Percentiles rank a stretch among this genome's conserved stretches.
These are phyloP conservation scores for Pistacia integerrima DNA, from an alignment of 345 rosid species.

Conservation along the genomic window DNA sequence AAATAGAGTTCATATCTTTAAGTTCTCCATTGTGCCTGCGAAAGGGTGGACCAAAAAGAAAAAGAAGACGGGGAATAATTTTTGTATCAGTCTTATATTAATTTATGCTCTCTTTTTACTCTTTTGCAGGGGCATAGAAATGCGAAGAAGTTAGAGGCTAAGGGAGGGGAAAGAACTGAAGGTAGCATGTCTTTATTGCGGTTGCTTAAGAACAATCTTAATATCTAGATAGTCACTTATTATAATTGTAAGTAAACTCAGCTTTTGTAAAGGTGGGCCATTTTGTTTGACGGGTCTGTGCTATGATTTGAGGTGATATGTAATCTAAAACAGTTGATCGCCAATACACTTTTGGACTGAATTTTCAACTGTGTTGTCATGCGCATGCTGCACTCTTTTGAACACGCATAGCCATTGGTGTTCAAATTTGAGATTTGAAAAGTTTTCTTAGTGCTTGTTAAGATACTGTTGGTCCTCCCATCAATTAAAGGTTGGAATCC, in stretches of 20 bases:
- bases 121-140: constrained; percentile 59
- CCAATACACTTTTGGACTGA: too few relatives aligned
- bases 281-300: neutral
- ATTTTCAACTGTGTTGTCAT: too few relatives aligned
- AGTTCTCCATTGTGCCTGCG: neutral
- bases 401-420: too few relatives aligned
- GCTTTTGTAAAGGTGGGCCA: neutral
- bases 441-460: too few relatives aligned
- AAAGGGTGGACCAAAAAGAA: neutral
- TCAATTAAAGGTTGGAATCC: too few relatives aligned
- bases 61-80: neutral
- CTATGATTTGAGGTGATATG: too few relatives aligned
- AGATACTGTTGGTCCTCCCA: too few relatives aligned
- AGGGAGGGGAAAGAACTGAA: constrained; percentile 50
- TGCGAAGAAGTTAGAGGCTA: constrained; percentile 43
- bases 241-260: neutral
- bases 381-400: too few relatives aligned
- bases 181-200: constrained; percentile 67
- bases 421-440: too few relatives aligned
- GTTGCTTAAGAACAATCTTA: constrained; percentile 58
- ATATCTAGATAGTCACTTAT: constrained; percentile 20
- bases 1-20: neutral
- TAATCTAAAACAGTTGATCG: neutral
- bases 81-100: neutral
- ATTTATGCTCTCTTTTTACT: neutral